These are phyloP conservation scores for Aspergillus candidus DNA, from an alignment of 2,329 filamentous ascomycete species.

Conservation along the genomic window DNA sequence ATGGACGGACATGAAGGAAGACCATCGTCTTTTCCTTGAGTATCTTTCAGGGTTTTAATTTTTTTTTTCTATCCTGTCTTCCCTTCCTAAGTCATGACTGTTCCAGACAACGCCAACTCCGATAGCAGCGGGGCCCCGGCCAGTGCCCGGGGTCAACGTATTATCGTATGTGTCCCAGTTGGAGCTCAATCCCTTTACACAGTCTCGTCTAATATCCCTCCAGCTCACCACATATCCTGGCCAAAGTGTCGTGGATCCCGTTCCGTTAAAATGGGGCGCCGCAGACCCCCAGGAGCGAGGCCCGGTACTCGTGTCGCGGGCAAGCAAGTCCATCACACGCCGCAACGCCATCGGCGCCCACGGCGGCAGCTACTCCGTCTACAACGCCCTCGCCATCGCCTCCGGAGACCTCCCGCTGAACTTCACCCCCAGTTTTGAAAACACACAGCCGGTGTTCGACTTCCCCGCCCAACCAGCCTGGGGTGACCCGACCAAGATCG, in stretches of 20 bases:
- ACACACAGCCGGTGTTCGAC: slow-evolving; percentile 80
- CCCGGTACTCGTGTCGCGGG: slow-evolving; percentile 67
- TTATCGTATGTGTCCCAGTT: slow-evolving; percentile 4
- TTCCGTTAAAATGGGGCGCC: slow-evolving; percentile 79
- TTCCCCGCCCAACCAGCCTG: slow-evolving; percentile 84
- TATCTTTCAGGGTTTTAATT: no score
- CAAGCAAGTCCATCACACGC: slow-evolving; percentile 14
- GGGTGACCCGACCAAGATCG: slow-evolving; percentile 82
- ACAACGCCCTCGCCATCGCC: slow-evolving; percentile 83
- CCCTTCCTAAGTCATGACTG: no score
- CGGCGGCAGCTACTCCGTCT: slow-evolving; percentile 87
- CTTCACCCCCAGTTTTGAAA: slow-evolving; percentile 67
- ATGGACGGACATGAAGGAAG: no score
- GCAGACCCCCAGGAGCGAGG: slow-evolving; percentile 65
- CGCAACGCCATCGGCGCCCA: slow-evolving; percentile 55
- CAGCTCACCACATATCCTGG: slow-evolving; percentile 73
- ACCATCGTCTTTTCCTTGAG: no score
- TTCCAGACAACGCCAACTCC: not conserved
- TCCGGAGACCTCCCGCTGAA: slow-evolving; percentile 77
- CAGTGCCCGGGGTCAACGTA: not conserved
- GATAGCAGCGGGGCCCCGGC: no score
- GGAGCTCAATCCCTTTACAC: not conserved
- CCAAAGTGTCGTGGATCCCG: slow-evolving; percentile 81
- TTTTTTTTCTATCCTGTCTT: no score
- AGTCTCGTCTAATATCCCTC: not conserved